These are phyloP conservation scores for Austropuccinia psidii DNA, from an alignment of 1,284 basidiomycete species.

Conservation along the genomic window DNA sequence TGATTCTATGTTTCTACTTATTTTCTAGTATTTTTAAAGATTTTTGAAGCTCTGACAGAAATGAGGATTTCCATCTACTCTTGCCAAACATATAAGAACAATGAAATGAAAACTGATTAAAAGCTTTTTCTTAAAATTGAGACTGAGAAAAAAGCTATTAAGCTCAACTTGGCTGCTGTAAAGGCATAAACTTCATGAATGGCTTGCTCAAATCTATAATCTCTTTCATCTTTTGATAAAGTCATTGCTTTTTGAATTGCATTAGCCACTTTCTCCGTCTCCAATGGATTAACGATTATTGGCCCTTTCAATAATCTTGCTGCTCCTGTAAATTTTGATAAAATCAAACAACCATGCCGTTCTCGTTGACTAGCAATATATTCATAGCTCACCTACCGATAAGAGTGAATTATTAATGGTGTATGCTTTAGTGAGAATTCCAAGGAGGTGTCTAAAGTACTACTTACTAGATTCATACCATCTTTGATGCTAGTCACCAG, in stretches of 20 bases:
- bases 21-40: too few species aligned
- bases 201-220: constrained; percentile 86
- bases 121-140: too few species aligned
- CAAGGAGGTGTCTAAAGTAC: background rate
- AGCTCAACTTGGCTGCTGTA: background rate
- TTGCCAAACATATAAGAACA: background rate
- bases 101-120: background rate
- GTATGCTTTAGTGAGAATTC: background rate
- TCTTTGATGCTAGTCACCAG: constrained; percentile 89
- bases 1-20: too few species aligned
- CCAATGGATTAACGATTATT: constrained; percentile 79
- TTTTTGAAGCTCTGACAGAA: constrained; percentile 24
- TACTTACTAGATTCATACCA: constrained; percentile 89
- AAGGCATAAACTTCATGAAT: constrained; percentile 55
- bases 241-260: constrained; percentile 90
- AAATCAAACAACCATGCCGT: constrained; percentile 91
- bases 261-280: constrained; percentile 78
- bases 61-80: constrained; percentile 15
- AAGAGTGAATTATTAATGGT: too few species aligned
- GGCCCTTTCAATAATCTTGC: constrained; percentile 93
- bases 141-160: too few species aligned
- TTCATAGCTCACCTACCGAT: constrained; percentile 84
- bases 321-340: constrained; percentile 96
- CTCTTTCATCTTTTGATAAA: constrained; percentile 68
- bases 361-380: constrained; percentile 92